A percentile compares a stretch with the other conserved stretches of the same genome.
These are phyloP conservation scores for Nicotiana noctiflora DNA, from an alignment of 257 asterid species.

Conservation along the genomic window DNA sequence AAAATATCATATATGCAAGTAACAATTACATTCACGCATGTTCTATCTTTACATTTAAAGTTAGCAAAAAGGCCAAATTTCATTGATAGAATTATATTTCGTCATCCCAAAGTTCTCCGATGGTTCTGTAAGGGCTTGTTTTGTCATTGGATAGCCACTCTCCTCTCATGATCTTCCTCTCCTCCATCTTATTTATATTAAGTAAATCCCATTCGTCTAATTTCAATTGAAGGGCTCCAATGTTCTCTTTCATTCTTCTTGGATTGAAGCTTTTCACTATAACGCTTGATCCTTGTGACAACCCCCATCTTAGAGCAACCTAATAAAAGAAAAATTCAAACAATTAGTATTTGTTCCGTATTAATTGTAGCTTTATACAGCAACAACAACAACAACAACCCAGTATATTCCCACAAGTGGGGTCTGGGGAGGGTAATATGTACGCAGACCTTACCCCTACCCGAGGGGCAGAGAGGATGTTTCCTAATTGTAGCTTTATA, in stretches of 20 bases:
- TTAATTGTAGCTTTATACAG: too few species aligned
- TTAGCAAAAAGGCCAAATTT: background rate
- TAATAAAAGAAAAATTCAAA: constrained; percentile 3
- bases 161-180: constrained; percentile 69
- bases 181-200: constrained; percentile 50
- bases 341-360: background rate
- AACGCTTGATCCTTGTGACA: constrained; percentile 59
- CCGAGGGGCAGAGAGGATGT: too few species aligned
- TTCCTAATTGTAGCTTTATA: too few species aligned
- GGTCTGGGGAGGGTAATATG: too few species aligned
- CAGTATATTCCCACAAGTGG: too few species aligned
- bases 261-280: constrained; percentile 72
- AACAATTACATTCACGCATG: background rate
- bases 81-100: constrained; percentile 38
- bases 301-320: constrained; percentile 75
- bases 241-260: constrained; percentile 65
- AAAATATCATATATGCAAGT: background rate
- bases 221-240: constrained; percentile 40
- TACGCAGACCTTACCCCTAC: too few species aligned
- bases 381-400: too few species aligned
- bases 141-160: constrained; percentile 53
- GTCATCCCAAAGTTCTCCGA: constrained; percentile 75
- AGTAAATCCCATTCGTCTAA: constrained; percentile 38
- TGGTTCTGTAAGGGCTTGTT: constrained; percentile 65
- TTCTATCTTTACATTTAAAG: background rate